A percentile compares a stretch with the other conserved stretches of the same genome.
Conservation (phyloP, 768 basidiomycete genomes). For the Hypholoma fasciculare region DNA sequence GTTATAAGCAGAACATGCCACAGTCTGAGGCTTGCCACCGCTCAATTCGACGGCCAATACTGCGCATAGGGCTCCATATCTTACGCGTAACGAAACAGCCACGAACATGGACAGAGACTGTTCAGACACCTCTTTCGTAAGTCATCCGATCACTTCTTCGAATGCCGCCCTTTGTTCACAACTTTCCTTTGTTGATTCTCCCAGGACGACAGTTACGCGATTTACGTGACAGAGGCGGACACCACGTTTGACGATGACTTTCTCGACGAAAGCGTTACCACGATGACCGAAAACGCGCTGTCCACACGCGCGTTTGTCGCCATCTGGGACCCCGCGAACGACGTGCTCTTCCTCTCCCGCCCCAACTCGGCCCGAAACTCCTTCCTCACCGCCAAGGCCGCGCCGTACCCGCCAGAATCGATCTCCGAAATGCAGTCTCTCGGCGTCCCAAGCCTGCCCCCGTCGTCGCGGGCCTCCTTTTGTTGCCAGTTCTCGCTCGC, state of each 20-base stretch:
- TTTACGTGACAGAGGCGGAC: background rate
- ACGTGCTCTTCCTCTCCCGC: constrained; percentile 53
- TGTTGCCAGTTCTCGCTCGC: constrained; percentile 1
- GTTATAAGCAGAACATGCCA: no score
- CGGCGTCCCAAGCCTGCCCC: background rate
- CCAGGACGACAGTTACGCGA: no score
- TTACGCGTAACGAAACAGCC: no score
- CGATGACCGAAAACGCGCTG: background rate
- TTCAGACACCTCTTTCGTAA: no score
- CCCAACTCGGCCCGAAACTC: background rate
- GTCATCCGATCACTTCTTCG: no score
- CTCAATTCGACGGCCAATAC: no score
- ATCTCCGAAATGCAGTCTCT: constrained; percentile 6
- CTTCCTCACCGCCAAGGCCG: background rate
- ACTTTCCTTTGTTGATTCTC: no score
- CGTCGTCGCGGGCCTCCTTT: constrained; percentile 4
- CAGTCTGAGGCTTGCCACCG: no score
- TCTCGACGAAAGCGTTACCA: background rate
- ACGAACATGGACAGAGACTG: no score
- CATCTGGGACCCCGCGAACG: constrained; percentile 58
- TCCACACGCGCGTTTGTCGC: constrained; percentile 46
- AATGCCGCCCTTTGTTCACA: no score
- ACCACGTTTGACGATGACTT: background rate
- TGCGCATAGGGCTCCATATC: no score
- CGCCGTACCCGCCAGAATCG: background rate